Base-by-base conservation (phyloP, 371 early-diverging fungal species). In the Synchytrium microbalum region DNA sequence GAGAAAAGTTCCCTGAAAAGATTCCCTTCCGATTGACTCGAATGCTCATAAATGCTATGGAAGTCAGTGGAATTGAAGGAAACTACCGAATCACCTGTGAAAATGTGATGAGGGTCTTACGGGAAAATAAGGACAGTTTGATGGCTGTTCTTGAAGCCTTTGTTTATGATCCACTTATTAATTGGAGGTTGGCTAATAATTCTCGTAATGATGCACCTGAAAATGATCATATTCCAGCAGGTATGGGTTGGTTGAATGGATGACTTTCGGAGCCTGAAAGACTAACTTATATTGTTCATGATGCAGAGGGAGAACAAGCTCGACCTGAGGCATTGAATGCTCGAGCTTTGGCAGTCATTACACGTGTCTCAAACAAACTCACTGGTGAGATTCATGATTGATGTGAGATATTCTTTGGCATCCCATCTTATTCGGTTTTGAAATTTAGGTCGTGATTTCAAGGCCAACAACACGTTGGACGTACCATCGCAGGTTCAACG, bases 91-190 rank as follows among this genome's bases (percentile, higher is more conserved):
- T 88, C 16, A 95, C 97, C 0, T 92, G 94, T 73, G 93, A 97
- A 74, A 87, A 94, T 69, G 95, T 95, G 0, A 95, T 98, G 95
- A 85, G 92, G 31, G 96, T 98, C 0, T 71, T 98, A 60, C 86
- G 98, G 0, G 91, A 89, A 32, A 96, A 96, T 78, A 93, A 94
- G 68, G 98, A 98, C 67, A 89, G 90, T 73, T 75, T 98, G 70
- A 96, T 98, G 97, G 98, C 98, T 54, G 96, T 98, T 1, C 75
- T 98, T 53, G 97, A 98, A 70, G 97, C 98, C 10, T 98, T 98
- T 74, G 95, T 98, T 2, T 92, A 95, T 72, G 98, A 98, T 69
- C 98, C 98, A 2, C 75, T 98, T 63, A 94, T 98, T 74, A 95
- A 94, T 65, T 95, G 96, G 97, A 84, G 92, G 38, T 68, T 84